phyloP scores from a whole-genome alignment of 257 asterid species.

The Eustoma russellianum region DNA sequence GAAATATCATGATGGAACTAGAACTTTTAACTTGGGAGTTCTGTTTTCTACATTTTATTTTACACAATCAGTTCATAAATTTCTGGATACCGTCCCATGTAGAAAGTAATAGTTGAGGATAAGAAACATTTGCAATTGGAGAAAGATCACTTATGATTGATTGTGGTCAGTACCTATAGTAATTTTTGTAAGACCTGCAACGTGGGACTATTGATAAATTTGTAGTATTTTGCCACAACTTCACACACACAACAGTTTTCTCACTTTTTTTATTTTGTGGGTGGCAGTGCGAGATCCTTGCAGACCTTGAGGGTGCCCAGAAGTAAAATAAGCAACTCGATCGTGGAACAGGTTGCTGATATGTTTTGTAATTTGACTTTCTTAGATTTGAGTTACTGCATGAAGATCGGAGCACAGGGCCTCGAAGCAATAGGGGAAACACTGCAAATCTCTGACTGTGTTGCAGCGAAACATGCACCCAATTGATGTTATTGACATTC shows the following conservation, averaged over 20 bases:
- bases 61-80: too few species aligned
- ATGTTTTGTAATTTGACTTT: constrained; percentile 39
- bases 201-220: not conserved
- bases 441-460: constrained; percentile 49
- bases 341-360: constrained; percentile 33
- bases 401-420: constrained; percentile 53
- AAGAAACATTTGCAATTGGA: too few species aligned
- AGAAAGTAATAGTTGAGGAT: too few species aligned
- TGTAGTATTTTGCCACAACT: not conserved
- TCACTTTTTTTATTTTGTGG: constrained; percentile 12
- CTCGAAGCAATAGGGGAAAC: constrained; percentile 55
- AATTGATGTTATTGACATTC: constrained; percentile 44
- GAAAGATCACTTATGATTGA: too few species aligned
- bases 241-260: not conserved
- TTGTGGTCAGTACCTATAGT: not conserved
- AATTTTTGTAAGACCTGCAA: not conserved
- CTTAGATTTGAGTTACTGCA: constrained; percentile 78
- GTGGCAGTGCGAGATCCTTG: constrained; percentile 59
- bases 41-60: too few species aligned
- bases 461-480: constrained; percentile 75
- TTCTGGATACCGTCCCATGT: too few species aligned
- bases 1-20: too few species aligned
- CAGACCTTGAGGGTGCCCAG: constrained; percentile 48
- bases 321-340: constrained; percentile 42
- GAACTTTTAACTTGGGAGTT: too few species aligned